Evolutionary conservation across 1,284 basidiomycete species (phyloP).

Genomic region (Phellinidium pouzarii): DNA sequence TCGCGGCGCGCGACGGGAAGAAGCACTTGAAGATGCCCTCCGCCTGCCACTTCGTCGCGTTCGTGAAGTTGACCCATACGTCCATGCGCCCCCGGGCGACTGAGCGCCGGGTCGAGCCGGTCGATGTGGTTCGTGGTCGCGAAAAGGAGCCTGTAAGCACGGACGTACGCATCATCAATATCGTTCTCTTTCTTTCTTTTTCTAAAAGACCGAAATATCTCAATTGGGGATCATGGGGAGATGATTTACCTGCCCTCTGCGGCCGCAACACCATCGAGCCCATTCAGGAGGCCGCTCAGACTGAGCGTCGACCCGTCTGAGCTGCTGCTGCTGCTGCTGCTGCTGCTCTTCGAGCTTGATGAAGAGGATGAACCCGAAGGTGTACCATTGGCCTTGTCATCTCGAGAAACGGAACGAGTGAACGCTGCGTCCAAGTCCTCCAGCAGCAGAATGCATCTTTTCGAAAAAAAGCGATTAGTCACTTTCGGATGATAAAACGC

Average conservation of each 20-base stretch:
- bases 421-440: constrained; percentile 86
- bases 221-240: constrained; percentile 18
- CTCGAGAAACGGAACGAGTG: constrained; percentile 75
- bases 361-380: constrained; percentile 41
- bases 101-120: constrained; percentile 75
- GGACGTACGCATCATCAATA: too few species aligned
- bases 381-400: constrained; percentile 65
- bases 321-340: constrained; percentile 25
- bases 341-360: constrained; percentile 33
- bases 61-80: constrained; percentile 83
- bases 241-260: constrained; percentile 72
- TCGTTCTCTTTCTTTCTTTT: too few species aligned
- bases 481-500: constrained; percentile 14
- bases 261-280: constrained; percentile 81
- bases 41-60: constrained; percentile 82
- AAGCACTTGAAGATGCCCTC: constrained; percentile 88
- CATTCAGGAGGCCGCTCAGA: constrained; percentile 76
- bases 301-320: constrained; percentile 71
- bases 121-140: constrained; percentile 84
- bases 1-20: constrained; percentile 60
- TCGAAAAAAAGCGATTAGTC: constrained; percentile 20
- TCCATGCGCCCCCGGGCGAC: constrained; percentile 80
- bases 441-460: constrained; percentile 77
- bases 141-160: constrained; percentile 65
- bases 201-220: too few species aligned